Evolutionary conservation across 2,329 filamentous ascomycete genomes (phyloP), one percentile per base, ranked within the genome.

Genomic region (Ceratocystis variospora): DNA sequence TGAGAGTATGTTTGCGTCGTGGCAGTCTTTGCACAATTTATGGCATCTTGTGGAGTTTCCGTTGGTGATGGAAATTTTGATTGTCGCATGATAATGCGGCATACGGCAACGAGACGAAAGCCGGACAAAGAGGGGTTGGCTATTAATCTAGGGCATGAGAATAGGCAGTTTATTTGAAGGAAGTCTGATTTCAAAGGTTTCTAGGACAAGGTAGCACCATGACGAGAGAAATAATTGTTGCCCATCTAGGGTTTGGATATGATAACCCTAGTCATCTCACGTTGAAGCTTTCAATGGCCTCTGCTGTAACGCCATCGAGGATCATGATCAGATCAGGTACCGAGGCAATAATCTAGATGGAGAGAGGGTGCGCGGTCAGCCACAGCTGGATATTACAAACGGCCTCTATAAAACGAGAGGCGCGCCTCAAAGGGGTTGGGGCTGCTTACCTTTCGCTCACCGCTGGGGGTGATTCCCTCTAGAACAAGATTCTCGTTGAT

Each of bases 401-500:
- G 45, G 33, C 33, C 33, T 37, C 33, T 37, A 37, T 37, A 37
- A 3, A 37, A 12, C 25, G 1, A 33, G 55, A 10, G 3, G 48
- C 8, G 48, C 8, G 19, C 48, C 12, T 25, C n/a, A 5, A 53
- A 44, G 48, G 19, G 48, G 5, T 31, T 5, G 10, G 44, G 57
- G 7, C 10, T 31, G 12, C 70, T 37, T 61, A 71, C 71, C 67
- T 70, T 68, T 41, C 71, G 69, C 10, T 68, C 67, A 0, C 70
- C 71, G n/a, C 66, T 66, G 0, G 67, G 69, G 3, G 57, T 68
- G 2, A 68, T 69, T 17, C 70, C 69, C 25, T 69, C 57, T 0
- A 77, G 80, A 57, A 77, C 78, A 46, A 82, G 79, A 69, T 82
- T 83, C 69, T 83, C 81, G 70, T 83, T 83, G 73, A 82, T 82